Base-by-base conservation (phyloP, 257 asterid species). In the Nicotiana undulata region DNA sequence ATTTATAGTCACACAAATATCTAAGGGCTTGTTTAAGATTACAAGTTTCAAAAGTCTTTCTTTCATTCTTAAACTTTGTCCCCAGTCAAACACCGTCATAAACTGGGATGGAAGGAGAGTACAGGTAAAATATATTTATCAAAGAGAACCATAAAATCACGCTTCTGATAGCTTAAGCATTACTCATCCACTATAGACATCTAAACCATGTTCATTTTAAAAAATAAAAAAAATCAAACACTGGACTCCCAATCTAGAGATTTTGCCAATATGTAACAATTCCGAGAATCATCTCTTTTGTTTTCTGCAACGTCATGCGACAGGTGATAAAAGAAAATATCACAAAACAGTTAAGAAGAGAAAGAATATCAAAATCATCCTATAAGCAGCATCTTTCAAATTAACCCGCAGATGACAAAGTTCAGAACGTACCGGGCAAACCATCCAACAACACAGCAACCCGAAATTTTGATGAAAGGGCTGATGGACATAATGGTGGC, bases 401-500 rank as follows among this genome's bases (percentile, higher is more conserved):
- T 26, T 61, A 75, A 81, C 79, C 74, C 16, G 18, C 37, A 24
- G 13, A 84, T 58, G 18, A 16, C 78, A 40, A 82, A 84, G 82
- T 77, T 67, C 56, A 78, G 9, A 55, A 88, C 91, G 24, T 58
- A 95, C 99, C 98, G 78, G 93, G 85, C 81, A 85, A 87, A 84
- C 98, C 99, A 86, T 92, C 91, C 80, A 95, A 83, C 72, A 93
- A 86, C 82, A 93, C 78, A 60, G 98, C 89, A 81, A 95, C 94
- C 91, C 99, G 91, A 85, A 90, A 93, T 82, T 90, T 93, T 58
- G 99, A 88, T 59, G 96, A 90, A 82, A 95, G 89, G 22, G 90
- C 87, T 52, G 99, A 95, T 46, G 97, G 97, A 80, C 93, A 95
- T 81, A 94, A 76, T 81, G 95, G 89, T 77, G 99, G 99, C 63